phyloP scores from a whole-genome alignment of 1,284 basidiomycete genomes.

The Ustilago nuda region DNA sequence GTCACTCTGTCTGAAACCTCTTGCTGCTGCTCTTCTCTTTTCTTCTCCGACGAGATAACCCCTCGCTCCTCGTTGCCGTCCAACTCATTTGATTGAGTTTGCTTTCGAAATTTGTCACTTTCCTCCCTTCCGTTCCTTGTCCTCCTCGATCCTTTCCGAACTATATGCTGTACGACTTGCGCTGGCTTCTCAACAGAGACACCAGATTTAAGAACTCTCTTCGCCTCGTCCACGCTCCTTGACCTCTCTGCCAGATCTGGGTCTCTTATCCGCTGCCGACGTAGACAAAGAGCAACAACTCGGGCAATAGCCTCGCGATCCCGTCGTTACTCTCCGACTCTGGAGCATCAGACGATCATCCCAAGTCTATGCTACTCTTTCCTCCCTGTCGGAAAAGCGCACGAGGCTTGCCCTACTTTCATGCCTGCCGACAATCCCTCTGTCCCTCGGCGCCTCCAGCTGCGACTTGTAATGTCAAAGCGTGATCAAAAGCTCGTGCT shows the following conservation, averaged over 20 bases:
- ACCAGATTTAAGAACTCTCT: neutral
- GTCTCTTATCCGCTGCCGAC: neutral
- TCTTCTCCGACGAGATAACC: neutral
- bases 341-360: neutral
- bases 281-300: neutral
- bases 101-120: neutral
- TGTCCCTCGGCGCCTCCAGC: neutral
- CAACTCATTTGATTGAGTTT: neutral
- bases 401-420: neutral
- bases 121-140: neutral
- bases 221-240: neutral
- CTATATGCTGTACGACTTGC: neutral
- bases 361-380: neutral
- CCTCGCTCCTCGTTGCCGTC: neutral
- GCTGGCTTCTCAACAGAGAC: neutral
- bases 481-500: neutral
- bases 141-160: neutral
- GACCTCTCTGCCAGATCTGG: neutral
- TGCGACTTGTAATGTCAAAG: neutral
- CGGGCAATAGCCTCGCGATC: conserved; percentile 1
- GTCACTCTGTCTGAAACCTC: neutral
- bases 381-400: neutral
- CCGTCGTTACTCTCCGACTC: conserved; percentile 1
- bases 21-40: neutral
- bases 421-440: neutral